Percentiles rank a stretch among this genome's conserved stretches.
Conservation (phyloP, 192 early-diverging fungal genomes). For the Coemansia sp. region DNA sequence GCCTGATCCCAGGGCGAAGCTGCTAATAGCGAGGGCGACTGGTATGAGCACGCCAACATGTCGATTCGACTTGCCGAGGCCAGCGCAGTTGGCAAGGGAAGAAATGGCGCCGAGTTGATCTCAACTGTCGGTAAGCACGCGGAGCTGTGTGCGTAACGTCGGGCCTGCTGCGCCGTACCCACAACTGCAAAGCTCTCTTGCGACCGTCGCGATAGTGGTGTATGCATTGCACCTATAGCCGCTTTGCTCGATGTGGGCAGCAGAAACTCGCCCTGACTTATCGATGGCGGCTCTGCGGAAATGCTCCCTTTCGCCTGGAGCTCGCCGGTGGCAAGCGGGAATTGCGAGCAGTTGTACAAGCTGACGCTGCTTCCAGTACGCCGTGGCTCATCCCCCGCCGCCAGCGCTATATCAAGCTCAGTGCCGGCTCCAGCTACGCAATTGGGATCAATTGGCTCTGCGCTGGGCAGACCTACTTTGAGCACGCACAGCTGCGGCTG, state of each 20-base stretch:
- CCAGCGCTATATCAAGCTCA: background rate
- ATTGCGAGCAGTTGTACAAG: background rate
- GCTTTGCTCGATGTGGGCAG: background rate
- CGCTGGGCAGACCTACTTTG: background rate
- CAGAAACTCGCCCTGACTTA: background rate
- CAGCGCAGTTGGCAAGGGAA: constrained; percentile 10
- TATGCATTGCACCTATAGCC: background rate
- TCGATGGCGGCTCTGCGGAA: too few relatives aligned
- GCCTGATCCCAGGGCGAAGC: background rate
- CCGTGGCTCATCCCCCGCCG: background rate
- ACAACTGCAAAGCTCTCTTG: background rate
- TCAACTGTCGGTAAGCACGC: background rate
- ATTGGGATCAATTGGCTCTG: background rate
- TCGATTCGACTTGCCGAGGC: constrained; percentile 7
- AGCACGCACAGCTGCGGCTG: background rate
- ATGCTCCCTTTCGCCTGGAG: too few relatives aligned
- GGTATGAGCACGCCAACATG: background rate
- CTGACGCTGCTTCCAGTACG: background rate
- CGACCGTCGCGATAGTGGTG: background rate
- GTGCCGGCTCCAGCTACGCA: background rate
- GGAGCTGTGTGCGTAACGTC: background rate
- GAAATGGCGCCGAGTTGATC: background rate
- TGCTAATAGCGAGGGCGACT: background rate
- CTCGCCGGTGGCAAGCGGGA: background rate
- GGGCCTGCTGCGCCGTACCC: background rate